phyloP scores from a whole-genome alignment of 2,329 filamentous ascomycete species.

The Cladosporium sphaerospermum region DNA sequence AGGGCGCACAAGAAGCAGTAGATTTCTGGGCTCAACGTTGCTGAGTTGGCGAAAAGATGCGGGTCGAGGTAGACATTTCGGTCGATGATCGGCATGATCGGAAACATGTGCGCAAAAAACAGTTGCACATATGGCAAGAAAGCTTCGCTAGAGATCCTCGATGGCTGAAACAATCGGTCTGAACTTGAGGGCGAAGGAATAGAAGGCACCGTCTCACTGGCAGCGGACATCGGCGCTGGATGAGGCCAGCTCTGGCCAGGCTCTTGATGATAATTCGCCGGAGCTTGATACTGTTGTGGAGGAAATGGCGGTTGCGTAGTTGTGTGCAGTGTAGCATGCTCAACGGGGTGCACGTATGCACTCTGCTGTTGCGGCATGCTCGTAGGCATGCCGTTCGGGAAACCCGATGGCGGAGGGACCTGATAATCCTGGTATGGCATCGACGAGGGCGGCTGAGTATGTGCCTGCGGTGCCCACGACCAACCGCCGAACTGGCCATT shows the following conservation, averaged over 20 bases:
- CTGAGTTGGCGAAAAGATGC: constrained; percentile 20
- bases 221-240: constrained; percentile 15
- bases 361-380: constrained; percentile 22
- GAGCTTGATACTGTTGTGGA: neutral
- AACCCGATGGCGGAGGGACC: neutral
- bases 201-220: constrained; percentile 18
- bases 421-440: constrained; percentile 8
- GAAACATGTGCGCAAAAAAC: constrained; percentile 32
- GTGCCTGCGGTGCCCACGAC: constrained; percentile 20
- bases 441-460: neutral
- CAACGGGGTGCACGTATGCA: constrained; percentile 7
- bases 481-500: constrained; percentile 25
- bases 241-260: constrained; percentile 13
- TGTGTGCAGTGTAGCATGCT: constrained; percentile 12
- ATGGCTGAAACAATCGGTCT: constrained; percentile 14
- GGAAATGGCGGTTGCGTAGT: neutral
- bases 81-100: constrained; percentile 33
- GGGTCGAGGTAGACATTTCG: constrained; percentile 26
- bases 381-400: constrained; percentile 14
- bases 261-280: neutral
- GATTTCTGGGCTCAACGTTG: constrained; percentile 22
- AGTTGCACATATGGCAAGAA: constrained; percentile 30
- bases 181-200: constrained; percentile 19
- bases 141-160: constrained; percentile 21
- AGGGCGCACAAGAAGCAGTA: constrained; percentile 30